Base-by-base conservation (phyloP, 305 asterid genomes). In the Fraxinus ornus region DNA sequence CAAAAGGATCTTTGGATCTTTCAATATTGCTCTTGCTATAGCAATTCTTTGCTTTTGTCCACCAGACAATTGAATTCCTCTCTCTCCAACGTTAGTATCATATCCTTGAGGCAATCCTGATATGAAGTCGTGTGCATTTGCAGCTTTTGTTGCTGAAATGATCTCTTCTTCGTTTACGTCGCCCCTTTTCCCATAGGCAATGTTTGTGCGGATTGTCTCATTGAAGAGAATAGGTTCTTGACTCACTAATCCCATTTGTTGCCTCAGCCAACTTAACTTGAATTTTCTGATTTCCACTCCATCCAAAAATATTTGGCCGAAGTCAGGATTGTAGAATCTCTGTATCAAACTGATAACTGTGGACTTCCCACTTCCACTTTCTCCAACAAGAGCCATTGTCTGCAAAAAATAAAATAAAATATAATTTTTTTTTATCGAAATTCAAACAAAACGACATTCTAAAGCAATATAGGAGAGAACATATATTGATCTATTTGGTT, bases 11-110 rank as follows among this genome's bases (percentile, higher is more conserved):
- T 80, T 88, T 0, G 93, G 93, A 68, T 90, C 88, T 79, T 89
- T 92, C 19, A 92, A 7, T 26, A 90, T 87, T 39, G 91, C 92
- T 24, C 94, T 84, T 0, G 94, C 92, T 0, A 92, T 90, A 2
- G 93, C 96, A 0, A 90, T 83, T 0, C 92, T 75, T 81, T 89
- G 96, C 83, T 90, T 92, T 35, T 89, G 95, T 32, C 95, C 95
- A 30, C 95, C 93, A 0, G 91, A 91, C 47, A 90, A 39, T 12
- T 89, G 92, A 13, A 83, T 22, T 24, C 96, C 92, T 55, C 85
- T 75, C 35, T 92, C 94, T 6, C 96, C 94, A 3, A 89, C 96
- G 0, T 26, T 68, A 4, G 94, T 92, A 0, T 88, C 82, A 13
- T 90, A 92, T 3, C 96, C 96, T 72, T 83, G 75, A 1, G 94